phyloP scores from a whole-genome alignment of 2,329 filamentous ascomycete genomes.

The Escovopsis weberi region DNA sequence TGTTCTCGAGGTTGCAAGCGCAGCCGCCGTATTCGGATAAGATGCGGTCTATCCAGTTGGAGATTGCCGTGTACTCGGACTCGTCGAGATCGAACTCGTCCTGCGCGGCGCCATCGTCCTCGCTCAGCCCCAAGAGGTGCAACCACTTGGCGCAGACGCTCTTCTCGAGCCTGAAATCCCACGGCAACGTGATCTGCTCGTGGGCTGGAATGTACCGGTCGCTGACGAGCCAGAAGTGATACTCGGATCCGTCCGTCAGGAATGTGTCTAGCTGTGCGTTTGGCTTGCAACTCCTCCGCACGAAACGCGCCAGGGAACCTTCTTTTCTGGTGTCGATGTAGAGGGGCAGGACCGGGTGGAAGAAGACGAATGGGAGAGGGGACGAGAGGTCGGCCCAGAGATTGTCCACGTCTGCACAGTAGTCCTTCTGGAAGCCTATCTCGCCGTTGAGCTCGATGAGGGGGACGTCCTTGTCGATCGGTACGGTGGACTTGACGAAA shows the following conservation, averaged over 20 bases:
- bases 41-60: slow-evolving; percentile 52
- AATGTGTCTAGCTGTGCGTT: slow-evolving; percentile 84
- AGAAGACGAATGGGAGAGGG: slow-evolving; percentile 64
- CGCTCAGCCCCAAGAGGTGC: slow-evolving; percentile 45
- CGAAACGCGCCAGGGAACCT: slow-evolving; percentile 73
- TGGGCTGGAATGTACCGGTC: slow-evolving; percentile 55
- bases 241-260: slow-evolving; percentile 62
- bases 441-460: slow-evolving; percentile 63
- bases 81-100: slow-evolving; percentile 42
- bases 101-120: slow-evolving; percentile 37
- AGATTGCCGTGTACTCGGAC: slow-evolving; percentile 44
- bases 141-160: slow-evolving; percentile 38
- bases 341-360: slow-evolving; percentile 75
- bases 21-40: slow-evolving; percentile 69
- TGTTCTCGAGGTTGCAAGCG: slow-evolving; percentile 51
- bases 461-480: slow-evolving; percentile 42
- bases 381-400: slow-evolving; percentile 52
- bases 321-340: slow-evolving; percentile 87
- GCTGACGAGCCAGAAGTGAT: slow-evolving; percentile 87
- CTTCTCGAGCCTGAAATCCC: slow-evolving; percentile 52
- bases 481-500: slow-evolving; percentile 37
- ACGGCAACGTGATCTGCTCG: slow-evolving; percentile 49
- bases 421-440: slow-evolving; percentile 59
- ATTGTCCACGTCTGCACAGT: slow-evolving; percentile 51
- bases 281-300: slow-evolving; percentile 81